phyloP scores from a whole-genome alignment of 2,329 filamentous ascomycete genomes.

The Cordyceps sp. region DNA sequence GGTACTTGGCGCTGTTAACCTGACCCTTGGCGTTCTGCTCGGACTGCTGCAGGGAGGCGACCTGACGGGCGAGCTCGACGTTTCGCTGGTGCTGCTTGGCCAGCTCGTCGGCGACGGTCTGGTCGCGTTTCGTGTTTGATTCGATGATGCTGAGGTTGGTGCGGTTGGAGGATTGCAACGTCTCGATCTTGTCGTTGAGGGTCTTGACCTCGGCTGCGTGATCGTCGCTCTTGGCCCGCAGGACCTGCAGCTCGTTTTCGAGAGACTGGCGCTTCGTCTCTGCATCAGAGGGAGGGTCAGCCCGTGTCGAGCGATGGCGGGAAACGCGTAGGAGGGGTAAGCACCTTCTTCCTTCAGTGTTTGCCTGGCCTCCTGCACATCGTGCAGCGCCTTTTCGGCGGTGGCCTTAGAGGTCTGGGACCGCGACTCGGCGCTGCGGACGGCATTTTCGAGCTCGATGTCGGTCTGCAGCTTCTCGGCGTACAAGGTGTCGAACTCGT shows the following conservation, averaged over 20 bases:
- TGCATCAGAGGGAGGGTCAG: constrained; percentile 17
- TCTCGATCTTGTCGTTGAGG: constrained; percentile 67
- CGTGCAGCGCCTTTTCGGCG: constrained; percentile 68
- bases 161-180: constrained; percentile 80
- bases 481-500: constrained; percentile 65
- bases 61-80: constrained; percentile 66
- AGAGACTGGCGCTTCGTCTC: constrained; percentile 61
- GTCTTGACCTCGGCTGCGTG: constrained; percentile 61
- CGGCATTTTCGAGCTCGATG: constrained; percentile 83
- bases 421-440: constrained; percentile 69
- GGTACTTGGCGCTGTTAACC: constrained; percentile 69
- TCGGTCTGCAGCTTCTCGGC: constrained; percentile 79
- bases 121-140: constrained; percentile 73
- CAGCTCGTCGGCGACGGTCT: constrained; percentile 72
- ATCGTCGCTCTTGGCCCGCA: constrained; percentile 59
- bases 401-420: constrained; percentile 67
- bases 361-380: constrained; percentile 64
- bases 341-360: constrained; percentile 73
- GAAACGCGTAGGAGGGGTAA: constrained; percentile 4
- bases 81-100: constrained; percentile 80
- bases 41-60: constrained; percentile 66
- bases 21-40: constrained; percentile 69
- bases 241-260: constrained; percentile 64
- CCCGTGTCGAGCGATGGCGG: neutral
- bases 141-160: constrained; percentile 82